These are phyloP conservation scores for Exophiala sideris DNA, from an alignment of 2,329 filamentous ascomycete species.

Conservation along the genomic window DNA sequence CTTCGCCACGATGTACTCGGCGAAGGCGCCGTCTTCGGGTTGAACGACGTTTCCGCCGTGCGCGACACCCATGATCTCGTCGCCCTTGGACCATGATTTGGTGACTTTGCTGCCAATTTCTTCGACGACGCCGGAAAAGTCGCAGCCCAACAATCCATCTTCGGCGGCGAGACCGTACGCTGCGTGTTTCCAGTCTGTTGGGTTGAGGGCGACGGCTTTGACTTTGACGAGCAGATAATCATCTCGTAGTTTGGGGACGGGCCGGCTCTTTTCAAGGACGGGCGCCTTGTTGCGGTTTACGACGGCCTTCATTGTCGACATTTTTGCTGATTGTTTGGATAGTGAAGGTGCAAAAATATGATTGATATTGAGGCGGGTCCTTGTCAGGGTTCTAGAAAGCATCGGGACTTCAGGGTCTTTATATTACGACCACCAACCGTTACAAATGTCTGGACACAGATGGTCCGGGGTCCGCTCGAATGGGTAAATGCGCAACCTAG, in stretches of 20 bases:
- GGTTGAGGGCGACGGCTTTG: slow-evolving; percentile 39
- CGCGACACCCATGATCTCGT: slow-evolving; percentile 37
- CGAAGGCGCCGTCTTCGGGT: slow-evolving; percentile 36
- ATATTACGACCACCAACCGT: no score
- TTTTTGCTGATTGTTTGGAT: not conserved
- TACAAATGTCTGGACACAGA: no score
- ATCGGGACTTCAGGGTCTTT: no score
- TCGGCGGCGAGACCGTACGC: slow-evolving; percentile 28
- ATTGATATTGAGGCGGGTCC: not conserved
- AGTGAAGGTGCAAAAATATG: no score
- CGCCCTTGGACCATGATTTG: slow-evolving; percentile 32
- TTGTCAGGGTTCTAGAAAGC: no score
- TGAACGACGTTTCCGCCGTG: slow-evolving; percentile 34
- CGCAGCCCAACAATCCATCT: slow-evolving; percentile 40
- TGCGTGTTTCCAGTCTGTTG: slow-evolving; percentile 56
- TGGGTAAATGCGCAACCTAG: no score
- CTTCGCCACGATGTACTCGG: slow-evolving; percentile 34
- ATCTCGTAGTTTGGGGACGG: slow-evolving; percentile 20
- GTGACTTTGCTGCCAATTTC: slow-evolving; percentile 24
- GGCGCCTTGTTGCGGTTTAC: slow-evolving; percentile 21
- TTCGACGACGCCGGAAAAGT: slow-evolving; percentile 35
- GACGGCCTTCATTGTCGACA: slow-evolving; percentile 23
- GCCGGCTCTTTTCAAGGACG: slow-evolving; percentile 31
- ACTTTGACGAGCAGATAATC: slow-evolving; percentile 45
- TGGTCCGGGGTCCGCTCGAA: no score